Evolutionary conservation across 2,329 filamentous ascomycete genomes (phyloP), one percentile per base, ranked within the genome.

Genomic region (Colletotrichum incanum): DNA sequence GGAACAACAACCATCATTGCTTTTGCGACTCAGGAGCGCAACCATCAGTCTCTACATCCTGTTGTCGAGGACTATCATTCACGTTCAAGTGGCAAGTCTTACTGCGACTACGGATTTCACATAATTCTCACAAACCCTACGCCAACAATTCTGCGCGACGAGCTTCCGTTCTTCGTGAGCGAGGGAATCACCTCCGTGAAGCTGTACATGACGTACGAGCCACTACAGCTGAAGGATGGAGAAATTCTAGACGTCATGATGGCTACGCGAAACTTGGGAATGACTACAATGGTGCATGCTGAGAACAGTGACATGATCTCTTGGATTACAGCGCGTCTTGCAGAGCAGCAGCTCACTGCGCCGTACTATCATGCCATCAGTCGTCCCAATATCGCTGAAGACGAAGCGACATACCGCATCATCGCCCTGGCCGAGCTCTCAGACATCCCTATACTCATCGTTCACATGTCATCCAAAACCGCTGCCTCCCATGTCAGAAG

Each of bases 31-130:
- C 88, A 90, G 76, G 80, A 82, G 49, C 85, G 85, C n/a, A 74
- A 78, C 1, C 81, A 87, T 20, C 79, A 81, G 8, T 86, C 83
- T 1, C 78, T 90, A 2, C 78, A 86, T 26, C 79, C 82, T 1
- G 84, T 85, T 0, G 76, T 90, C 2, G 78, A 83, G 58, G 81
- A 83, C n/a, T 86, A 88, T 61, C 85, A 89, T 67, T 76, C 76
- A 5, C 80, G 83, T 23, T 84, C 88, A 0, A 74, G 70, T 1
- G 82, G 79, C 18, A 84, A 86, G 52, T 84, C 82, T 67, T 90
- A 88, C 76, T 86, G 86, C 74, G 89, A 91, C 78, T 91, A 91
- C 76, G 85, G 86, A 2, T 87, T 89, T 73, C 88, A 90, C 75
- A 78, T 88, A 67, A 83, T 88, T 41, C 79, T 88, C 41, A 82